Percentiles rank a stretch among this genome's conserved stretches.
These are phyloP conservation scores for Pythium apleroticum DNA, from an alignment of 352 stramenopile genomes.

Conservation along the genomic window DNA sequence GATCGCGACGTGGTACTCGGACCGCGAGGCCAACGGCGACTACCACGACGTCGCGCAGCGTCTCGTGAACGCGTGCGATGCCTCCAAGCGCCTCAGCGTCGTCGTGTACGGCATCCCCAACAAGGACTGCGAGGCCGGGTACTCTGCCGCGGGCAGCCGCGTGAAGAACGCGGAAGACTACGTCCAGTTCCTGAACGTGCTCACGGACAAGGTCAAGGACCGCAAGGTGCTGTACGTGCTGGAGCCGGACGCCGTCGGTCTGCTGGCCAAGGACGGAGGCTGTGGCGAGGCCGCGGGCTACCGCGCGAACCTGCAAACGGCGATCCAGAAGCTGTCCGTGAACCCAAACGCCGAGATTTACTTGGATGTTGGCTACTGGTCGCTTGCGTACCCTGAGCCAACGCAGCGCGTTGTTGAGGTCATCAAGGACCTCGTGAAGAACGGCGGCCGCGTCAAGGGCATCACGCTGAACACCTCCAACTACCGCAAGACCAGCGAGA, in stretches of 20 bases:
- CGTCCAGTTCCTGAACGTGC: slow-evolving; percentile 39
- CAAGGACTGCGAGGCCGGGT: slow-evolving; percentile 62
- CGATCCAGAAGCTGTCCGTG: slow-evolving; percentile 46
- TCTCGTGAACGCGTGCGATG: slow-evolving; percentile 37
- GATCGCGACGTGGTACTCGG: slow-evolving; percentile 71
- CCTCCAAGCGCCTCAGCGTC: slow-evolving; percentile 47
- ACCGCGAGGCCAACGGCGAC: slow-evolving; percentile 40
- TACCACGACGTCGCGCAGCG: slow-evolving; percentile 31
- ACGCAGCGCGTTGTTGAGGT: slow-evolving; percentile 35
- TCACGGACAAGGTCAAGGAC: slow-evolving; percentile 38
- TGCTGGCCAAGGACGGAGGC: slow-evolving; percentile 37
- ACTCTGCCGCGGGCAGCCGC: slow-evolving; percentile 36
- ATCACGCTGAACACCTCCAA: slow-evolving; percentile 73
- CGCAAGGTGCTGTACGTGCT: slow-evolving; percentile 68
- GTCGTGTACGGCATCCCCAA: slow-evolving; percentile 67
- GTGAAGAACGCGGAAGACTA: slow-evolving; percentile 49
- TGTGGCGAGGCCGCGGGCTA: slow-evolving; percentile 48
- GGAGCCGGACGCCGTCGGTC: slow-evolving; percentile 59
- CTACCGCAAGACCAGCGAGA: slow-evolving; percentile 53
- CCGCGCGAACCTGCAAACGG: slow-evolving; percentile 49
- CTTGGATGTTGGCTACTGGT: slow-evolving; percentile 65
- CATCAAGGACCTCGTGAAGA: slow-evolving; percentile 38
- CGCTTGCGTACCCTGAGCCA: slow-evolving; percentile 33
- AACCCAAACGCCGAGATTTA: slow-evolving; percentile 65
- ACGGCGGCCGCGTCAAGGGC: slow-evolving; percentile 44